phyloP scores from a whole-genome alignment of 495 filamentous ascomycete genomes.

The Tetracladium setigerum region DNA sequence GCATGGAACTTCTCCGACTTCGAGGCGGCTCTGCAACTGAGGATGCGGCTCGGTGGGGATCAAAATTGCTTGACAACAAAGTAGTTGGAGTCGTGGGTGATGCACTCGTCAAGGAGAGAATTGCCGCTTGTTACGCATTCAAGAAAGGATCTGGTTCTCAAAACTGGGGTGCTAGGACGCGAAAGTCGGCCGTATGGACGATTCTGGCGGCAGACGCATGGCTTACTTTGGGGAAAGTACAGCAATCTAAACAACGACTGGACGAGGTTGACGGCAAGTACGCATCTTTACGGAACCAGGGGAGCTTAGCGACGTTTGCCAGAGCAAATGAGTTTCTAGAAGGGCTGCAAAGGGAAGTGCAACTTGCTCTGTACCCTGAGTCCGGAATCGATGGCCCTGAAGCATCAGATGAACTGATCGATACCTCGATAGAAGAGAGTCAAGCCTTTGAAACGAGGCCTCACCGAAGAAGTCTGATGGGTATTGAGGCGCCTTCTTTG shows the following conservation, averaged over 20 bases:
- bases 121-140: conserved; percentile 74
- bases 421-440: conserved; percentile 48
- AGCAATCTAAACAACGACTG: conserved; percentile 63
- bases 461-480: conserved; percentile 37
- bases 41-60: conserved; percentile 80
- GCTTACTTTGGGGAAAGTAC: conserved; percentile 60
- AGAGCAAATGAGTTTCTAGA: conserved; percentile 57
- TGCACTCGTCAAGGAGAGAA: conserved; percentile 73
- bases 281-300: conserved; percentile 44
- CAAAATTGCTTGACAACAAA: conserved; percentile 67
- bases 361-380: conserved; percentile 37
- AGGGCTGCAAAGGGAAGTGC: conserved; percentile 50
- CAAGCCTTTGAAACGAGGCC: conserved; percentile 37
- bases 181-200: conserved; percentile 89
- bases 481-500: conserved; percentile 21
- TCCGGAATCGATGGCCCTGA: conserved; percentile 29
- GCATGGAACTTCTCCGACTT: conserved; percentile 72
- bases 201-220: conserved; percentile 77
- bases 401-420: conserved; percentile 22
- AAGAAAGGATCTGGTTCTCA: conserved; percentile 55
- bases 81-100: conserved; percentile 67
- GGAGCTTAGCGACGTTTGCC: conserved; percentile 45
- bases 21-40: conserved; percentile 74
- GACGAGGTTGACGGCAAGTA: conserved; percentile 66
- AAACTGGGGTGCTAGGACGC: conserved; percentile 58